phyloP scores from a whole-genome alignment of 441 rosid species.

The Melastoma candidum region DNA sequence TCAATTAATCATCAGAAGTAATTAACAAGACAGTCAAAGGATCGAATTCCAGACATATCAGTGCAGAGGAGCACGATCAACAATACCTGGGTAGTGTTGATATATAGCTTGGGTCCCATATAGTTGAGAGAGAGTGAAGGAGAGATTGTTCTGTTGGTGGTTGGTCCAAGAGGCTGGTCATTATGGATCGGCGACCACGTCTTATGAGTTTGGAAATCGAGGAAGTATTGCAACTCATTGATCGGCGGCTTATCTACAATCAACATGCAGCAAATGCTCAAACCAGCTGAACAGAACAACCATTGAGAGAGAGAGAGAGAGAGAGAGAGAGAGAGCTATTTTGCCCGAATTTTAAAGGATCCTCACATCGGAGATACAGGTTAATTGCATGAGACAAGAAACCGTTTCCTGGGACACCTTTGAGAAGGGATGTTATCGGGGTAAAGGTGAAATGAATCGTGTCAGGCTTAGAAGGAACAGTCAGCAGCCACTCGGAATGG shows the following conservation, averaged over 20 bases:
- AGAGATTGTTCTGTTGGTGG: slow-evolving; percentile 41
- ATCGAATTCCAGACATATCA: no score
- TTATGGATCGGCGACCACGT: slow-evolving; percentile 87
- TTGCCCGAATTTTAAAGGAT: no score
- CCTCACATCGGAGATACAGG: slow-evolving; percentile 81
- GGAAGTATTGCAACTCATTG: slow-evolving; percentile 54
- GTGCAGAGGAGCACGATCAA: no score
- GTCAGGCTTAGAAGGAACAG: slow-evolving; percentile 68
- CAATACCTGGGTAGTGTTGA: slow-evolving; percentile 58
- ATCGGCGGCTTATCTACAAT: slow-evolving; percentile 79
- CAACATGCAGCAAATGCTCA: no score
- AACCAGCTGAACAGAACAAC: no score
- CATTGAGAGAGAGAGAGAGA: background rate
- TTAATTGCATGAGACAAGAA: slow-evolving; percentile 89
- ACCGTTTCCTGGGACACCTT: slow-evolving; percentile 66
- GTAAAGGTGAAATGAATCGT: slow-evolving; percentile 60
- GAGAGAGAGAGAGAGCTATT: no score
- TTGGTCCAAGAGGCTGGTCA: slow-evolving; percentile 74
- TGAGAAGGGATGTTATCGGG: slow-evolving; percentile 83
- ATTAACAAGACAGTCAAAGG: no score
- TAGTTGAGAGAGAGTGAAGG: slow-evolving; percentile 58
- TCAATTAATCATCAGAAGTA: background rate
- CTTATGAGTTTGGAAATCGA: slow-evolving; percentile 67
- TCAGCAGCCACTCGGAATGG: slow-evolving; percentile 83
- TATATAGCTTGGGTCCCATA: slow-evolving; percentile 81